These are phyloP conservation scores for Lactifluus hygrophoroides DNA, from an alignment of 768 basidiomycete species.

Conservation along the genomic window DNA sequence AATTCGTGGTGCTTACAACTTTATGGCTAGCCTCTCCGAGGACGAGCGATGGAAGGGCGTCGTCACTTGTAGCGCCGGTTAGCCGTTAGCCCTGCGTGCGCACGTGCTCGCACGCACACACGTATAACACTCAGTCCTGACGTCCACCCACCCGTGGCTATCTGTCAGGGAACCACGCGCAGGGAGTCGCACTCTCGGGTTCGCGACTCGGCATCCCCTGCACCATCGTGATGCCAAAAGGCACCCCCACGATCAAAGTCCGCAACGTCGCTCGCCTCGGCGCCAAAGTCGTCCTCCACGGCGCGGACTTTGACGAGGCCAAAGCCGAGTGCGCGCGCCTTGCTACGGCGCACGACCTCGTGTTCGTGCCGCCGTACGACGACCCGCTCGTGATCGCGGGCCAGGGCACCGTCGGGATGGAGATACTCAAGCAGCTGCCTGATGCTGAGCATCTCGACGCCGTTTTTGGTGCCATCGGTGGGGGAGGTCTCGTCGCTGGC, in stretches of 20 bases:
- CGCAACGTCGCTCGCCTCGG: constrained; percentile 90
- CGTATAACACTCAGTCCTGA: constrained; percentile 13
- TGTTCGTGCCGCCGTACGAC: constrained; percentile 95
- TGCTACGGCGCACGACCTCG: constrained; percentile 62
- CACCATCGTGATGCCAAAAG: constrained; percentile 98
- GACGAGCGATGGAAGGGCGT: constrained; percentile 98
- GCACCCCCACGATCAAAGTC: constrained; percentile 94
- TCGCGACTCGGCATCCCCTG: constrained; percentile 80
- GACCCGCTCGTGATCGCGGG: constrained; percentile 96
- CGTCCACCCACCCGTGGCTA: background rate
- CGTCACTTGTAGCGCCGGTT: constrained; percentile 95
- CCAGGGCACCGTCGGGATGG: constrained; percentile 92
- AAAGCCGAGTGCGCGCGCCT: constrained; percentile 90
- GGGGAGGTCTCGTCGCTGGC: constrained; percentile 89
- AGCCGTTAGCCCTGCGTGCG: constrained; percentile 29
- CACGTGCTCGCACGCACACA: background rate
- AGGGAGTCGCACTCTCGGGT: constrained; percentile 96
- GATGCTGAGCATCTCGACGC: constrained; percentile 70
- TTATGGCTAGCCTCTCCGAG: constrained; percentile 82
- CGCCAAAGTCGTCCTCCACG: constrained; percentile 89
- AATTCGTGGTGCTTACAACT: constrained; percentile 96
- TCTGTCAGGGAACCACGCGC: constrained; percentile 92
- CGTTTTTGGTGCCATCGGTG: constrained; percentile 88
- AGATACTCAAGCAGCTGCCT: constrained; percentile 83
- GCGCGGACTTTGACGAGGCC: constrained; percentile 91